A percentile compares a stretch with the other conserved stretches of the same genome.
These are phyloP conservation scores for Kodamaea anthophila DNA, from an alignment of 1,139 yeast species.

Conservation along the genomic window DNA sequence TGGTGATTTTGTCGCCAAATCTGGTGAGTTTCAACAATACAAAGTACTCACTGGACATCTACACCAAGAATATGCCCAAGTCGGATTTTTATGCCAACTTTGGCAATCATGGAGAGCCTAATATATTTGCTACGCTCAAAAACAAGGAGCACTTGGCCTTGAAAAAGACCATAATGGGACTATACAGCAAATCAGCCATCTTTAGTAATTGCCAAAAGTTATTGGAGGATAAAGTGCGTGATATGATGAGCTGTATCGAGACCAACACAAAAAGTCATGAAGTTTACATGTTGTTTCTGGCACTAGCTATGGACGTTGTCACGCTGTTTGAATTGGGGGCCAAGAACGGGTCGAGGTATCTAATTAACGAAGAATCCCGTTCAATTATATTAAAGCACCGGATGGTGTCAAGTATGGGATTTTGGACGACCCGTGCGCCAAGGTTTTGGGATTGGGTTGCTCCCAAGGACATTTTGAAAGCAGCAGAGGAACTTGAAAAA, in stretches of 20 bases:
- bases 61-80: slow-evolving; percentile 55
- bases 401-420: slow-evolving; percentile 57
- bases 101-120: slow-evolving; percentile 50
- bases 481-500: slow-evolving; percentile 34
- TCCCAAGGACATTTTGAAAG: slow-evolving; percentile 28
- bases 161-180: slow-evolving; percentile 40
- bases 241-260: slow-evolving; percentile 23
- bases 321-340: slow-evolving; percentile 57
- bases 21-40: slow-evolving; percentile 53
- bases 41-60: slow-evolving; percentile 49
- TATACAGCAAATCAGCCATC: slow-evolving; percentile 45
- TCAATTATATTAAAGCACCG: slow-evolving; percentile 45
- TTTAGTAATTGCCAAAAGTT: slow-evolving; percentile 20
- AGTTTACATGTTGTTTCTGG: slow-evolving; percentile 55
- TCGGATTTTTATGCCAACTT: slow-evolving; percentile 57
- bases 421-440: slow-evolving; percentile 65
- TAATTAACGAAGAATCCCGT: slow-evolving; percentile 32
- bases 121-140: slow-evolving; percentile 53
- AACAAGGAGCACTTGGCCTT: slow-evolving; percentile 45
- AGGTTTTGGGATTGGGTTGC: slow-evolving; percentile 47
- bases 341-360: slow-evolving; percentile 37
- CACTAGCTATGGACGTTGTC: slow-evolving; percentile 70
- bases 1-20: slow-evolving; percentile 55
- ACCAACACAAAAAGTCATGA: slow-evolving; percentile 29
- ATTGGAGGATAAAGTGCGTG: slow-evolving; percentile 20